Conservation (phyloP, 805 yeast genomes). For the Candida broadrunensis region DNA sequence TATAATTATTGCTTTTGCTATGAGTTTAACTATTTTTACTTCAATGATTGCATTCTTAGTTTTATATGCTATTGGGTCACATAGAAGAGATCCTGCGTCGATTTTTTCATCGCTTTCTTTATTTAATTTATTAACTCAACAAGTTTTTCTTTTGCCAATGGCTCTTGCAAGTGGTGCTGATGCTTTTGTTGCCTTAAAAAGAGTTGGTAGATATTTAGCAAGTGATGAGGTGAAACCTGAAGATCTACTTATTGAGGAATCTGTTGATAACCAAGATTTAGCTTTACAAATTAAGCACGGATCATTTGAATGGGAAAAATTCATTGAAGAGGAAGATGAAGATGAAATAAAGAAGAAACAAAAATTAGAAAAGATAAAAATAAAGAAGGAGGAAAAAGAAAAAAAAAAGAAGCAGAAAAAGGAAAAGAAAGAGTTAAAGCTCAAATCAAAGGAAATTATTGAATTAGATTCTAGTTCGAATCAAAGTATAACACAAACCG, state of each 20-base stretch:
- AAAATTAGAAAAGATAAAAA: background rate
- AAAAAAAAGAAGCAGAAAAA: slow-evolving; percentile 11
- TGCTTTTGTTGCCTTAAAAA: slow-evolving; percentile 55
- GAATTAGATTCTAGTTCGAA: background rate
- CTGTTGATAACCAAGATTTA: slow-evolving; percentile 6
- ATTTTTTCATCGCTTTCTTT: slow-evolving; percentile 66
- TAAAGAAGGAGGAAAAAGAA: slow-evolving; percentile 16
- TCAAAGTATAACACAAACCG: background rate
- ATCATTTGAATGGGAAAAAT: slow-evolving; percentile 63
- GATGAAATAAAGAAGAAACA: slow-evolving; percentile 1
- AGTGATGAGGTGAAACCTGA: slow-evolving; percentile 25
- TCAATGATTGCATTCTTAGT: slow-evolving; percentile 53
- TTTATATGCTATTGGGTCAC: slow-evolving; percentile 22
- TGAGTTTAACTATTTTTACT: slow-evolving; percentile 62
- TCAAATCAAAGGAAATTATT: background rate
- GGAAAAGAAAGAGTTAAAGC: slow-evolving; percentile 1
- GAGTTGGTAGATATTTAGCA: slow-evolving; percentile 52
- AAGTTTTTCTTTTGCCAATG: slow-evolving; percentile 62
- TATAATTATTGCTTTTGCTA: slow-evolving; percentile 57
- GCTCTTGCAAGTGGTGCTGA: slow-evolving; percentile 65
- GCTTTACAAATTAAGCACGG: slow-evolving; percentile 52
- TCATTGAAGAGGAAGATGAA: slow-evolving; percentile 14
- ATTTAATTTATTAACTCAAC: slow-evolving; percentile 55
- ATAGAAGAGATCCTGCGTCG: slow-evolving; percentile 45
- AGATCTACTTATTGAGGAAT: background rate